Evolutionary conservation across 306 rosid genomes (phyloP), one percentile per base, ranked within the genome.

Genomic region (Prunus salicina): DNA sequence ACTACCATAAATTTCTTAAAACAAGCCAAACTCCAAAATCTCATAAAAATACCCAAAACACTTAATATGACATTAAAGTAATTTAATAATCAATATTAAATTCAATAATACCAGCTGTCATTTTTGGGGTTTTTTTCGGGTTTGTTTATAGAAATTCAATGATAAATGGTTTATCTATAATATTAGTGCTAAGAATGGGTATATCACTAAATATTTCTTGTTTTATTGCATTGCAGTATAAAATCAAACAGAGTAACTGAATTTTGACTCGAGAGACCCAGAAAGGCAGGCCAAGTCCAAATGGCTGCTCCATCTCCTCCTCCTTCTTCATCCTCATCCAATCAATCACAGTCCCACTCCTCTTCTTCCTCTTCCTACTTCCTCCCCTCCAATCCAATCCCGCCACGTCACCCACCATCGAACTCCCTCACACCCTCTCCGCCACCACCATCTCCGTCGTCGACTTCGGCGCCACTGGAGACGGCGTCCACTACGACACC

Each of bases 401-500:
- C 72, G 78, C 84, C 88, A 82, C 83, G 49, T 68, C 84, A 46
- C 12, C 80, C 20, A 20, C 9, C 28, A 22, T 24, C 43, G 22
- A 38, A 19, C 64, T 64, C 56, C 38, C 51, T 45, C 27, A 9
- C 53, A 30, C 32, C 46, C 75, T 38, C 43, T 38, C 56, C 38
- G 12, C 83, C 84, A 72, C 75, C 52, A 70, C 81, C 0, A 24
- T 88, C 47, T 87, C 89, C 75, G 96, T 94, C 79, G 3, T 82
- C 78, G 91, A 90, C 46, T 92, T 81, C 82, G 96, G 96, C 49
- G 97, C 98, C 78, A 25, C 67, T 75, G 98, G 92, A 72, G 89
- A 95, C 34, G 97, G 96, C 71, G 2, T 69, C 82, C 79, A 65
- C 75, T 92, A 95, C 86, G 97, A 95, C 87, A 90, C 97, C 12